Conservation (phyloP, 441 rosid genomes). For the Adansonia gregorii region DNA sequence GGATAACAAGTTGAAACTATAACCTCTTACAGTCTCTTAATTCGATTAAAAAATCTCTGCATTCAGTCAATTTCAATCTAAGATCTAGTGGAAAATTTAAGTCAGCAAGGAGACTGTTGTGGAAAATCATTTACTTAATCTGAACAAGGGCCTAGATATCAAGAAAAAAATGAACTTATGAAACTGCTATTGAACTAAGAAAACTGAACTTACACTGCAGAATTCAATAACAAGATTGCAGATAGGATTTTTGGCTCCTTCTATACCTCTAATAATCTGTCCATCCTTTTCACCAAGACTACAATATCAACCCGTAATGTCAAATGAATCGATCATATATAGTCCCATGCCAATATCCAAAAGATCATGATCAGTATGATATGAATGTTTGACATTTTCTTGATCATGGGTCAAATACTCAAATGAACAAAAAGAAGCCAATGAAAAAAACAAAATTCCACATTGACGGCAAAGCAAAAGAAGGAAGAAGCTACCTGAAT, state of each 20-base stretch:
- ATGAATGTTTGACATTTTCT: not conserved
- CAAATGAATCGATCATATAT: not conserved
- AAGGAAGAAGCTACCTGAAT: conserved; percentile 28
- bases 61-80: not conserved
- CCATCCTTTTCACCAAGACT: not conserved
- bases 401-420: not conserved
- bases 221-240: not conserved
- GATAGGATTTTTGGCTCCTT: not conserved
- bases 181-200: not conserved
- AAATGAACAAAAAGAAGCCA: not conserved
- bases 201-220: not conserved
- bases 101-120: not conserved
- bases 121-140: not conserved
- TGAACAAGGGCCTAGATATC: not conserved
- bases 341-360: not conserved
- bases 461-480: not conserved
- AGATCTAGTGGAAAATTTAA: not conserved
- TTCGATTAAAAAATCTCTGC: not conserved
- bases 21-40: not conserved
- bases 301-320: not conserved
- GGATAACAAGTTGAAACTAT: not conserved
- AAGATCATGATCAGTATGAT: not conserved
- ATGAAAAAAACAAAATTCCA: not conserved
- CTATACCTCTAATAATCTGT: not conserved
- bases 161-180: not conserved